Conservation (phyloP, 2,329 filamentous ascomycete species). For the Penicillium sp. region DNA sequence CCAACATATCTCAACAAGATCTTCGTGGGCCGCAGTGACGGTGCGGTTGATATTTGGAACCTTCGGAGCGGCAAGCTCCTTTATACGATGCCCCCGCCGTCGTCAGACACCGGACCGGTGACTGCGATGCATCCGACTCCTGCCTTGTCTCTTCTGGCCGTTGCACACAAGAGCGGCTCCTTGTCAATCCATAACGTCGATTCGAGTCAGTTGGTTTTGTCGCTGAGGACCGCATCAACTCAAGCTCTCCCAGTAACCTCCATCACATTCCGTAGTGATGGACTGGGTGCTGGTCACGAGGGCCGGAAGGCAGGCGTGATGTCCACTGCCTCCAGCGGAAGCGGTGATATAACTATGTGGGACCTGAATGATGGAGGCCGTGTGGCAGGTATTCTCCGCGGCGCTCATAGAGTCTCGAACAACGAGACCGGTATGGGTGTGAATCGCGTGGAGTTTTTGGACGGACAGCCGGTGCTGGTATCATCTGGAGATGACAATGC, state of each 20-base stretch:
- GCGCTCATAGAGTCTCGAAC: slow-evolving; percentile 69
- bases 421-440: slow-evolving; percentile 67
- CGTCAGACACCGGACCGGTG: slow-evolving; percentile 71
- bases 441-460: slow-evolving; percentile 83
- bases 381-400: slow-evolving; percentile 80
- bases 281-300: slow-evolving; percentile 81
- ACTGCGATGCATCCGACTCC: slow-evolving; percentile 82
- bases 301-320: slow-evolving; percentile 85
- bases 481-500: slow-evolving; percentile 93
- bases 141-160: slow-evolving; percentile 78
- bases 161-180: slow-evolving; percentile 78
- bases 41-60: slow-evolving; percentile 96
- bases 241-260: slow-evolving; percentile 66
- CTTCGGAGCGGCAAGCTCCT: slow-evolving; percentile 86
- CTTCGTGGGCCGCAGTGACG: slow-evolving; percentile 82
- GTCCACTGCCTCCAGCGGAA: slow-evolving; percentile 78
- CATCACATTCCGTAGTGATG: slow-evolving; percentile 88
- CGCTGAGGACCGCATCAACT: slow-evolving; percentile 64
- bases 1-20: slow-evolving; percentile 96
- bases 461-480: slow-evolving; percentile 83
- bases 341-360: slow-evolving; percentile 92
- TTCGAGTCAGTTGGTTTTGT: slow-evolving; percentile 69
- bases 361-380: slow-evolving; percentile 87
- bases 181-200: slow-evolving; percentile 79
- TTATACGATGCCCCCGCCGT: slow-evolving; percentile 80